Percentiles rank a stretch among this genome's conserved stretches.
Conservation (phyloP, 306 rosid species). For the Boehmeria nivea region DNA sequence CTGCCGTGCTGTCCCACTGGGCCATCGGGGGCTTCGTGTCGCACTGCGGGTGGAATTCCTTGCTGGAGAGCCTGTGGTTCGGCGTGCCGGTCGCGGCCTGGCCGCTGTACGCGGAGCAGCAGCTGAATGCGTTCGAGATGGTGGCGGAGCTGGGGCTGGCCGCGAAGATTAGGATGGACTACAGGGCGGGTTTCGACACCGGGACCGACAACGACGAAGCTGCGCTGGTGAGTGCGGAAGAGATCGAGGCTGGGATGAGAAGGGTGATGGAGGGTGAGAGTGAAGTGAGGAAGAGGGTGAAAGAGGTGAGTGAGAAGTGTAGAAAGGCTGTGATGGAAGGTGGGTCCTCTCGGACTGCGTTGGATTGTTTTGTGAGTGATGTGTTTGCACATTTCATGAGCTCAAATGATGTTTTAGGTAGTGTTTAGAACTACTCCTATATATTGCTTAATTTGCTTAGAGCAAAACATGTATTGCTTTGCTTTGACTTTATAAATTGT, state of each 20-base stretch:
- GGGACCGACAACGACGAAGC: constrained; percentile 4
- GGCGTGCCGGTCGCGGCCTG: constrained; percentile 52
- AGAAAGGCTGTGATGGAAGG: constrained; percentile 30
- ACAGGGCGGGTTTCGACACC: constrained; percentile 41
- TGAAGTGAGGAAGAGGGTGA: constrained; percentile 36
- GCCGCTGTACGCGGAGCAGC: constrained; percentile 65
- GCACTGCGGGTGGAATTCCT: constrained; percentile 71
- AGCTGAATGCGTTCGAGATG: constrained; percentile 27
- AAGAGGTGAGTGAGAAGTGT: constrained; percentile 31
- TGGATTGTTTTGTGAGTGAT: background rate
- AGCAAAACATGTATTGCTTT: no score
- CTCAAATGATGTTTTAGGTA: background rate
- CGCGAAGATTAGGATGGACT: background rate
- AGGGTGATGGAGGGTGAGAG: constrained; percentile 30
- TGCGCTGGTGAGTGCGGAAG: constrained; percentile 39
- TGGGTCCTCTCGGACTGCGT: constrained; percentile 33
- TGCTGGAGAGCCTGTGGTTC: constrained; percentile 37
- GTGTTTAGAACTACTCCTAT: no score
- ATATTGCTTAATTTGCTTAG: no score
- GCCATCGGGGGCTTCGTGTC: constrained; percentile 63
- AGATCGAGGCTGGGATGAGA: constrained; percentile 38
- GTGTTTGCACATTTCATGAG: constrained; percentile 3
- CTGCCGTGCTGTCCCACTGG: constrained; percentile 34
- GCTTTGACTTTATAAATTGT: no score
- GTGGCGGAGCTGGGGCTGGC: constrained; percentile 50